Evolutionary conservation across 2,329 filamentous ascomycete genomes (phyloP), one percentile per base, ranked within the genome.

Genomic region (Hymenotorrendiella dingleyae): DNA sequence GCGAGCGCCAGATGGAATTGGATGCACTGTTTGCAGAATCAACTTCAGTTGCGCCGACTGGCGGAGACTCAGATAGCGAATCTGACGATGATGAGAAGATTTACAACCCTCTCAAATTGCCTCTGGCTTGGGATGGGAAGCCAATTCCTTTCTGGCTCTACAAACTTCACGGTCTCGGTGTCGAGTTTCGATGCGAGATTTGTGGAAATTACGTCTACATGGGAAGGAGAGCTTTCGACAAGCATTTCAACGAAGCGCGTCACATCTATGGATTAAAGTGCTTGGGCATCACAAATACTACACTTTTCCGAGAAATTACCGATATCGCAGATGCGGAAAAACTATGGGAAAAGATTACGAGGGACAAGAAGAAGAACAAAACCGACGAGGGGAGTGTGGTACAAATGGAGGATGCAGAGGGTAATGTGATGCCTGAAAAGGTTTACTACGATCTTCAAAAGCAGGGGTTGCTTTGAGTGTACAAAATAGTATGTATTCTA

Each of bases 121-220:
- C 93, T 0, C 74, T 98, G 6, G 91, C 88, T 2, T 98, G 94
- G 94, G 93, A 98, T 54, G 93, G 94, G 55, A 98, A 98, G 62
- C 93, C 94, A 0, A 98, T 98, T 56, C 93, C 94, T 0, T 98
- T 93, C 71, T 98, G 93, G 93, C 76, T 98, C 12, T 98, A 97
- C 73, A 93, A 96, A 55, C 74, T 98, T 12, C 93, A 98, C 61
- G 93, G 93, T 1, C 71, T 98, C 20, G 93, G 93, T 7, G 89
- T 95, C 10, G 93, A 98, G 57, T 95, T 96, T 54, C 76, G 85
- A 0, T 98, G 93, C 70, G 91, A 98, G 63, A 87, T 98, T 43
- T 98, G 93, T 61, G 93, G 93, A 43, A 97, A 97, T 65, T 96
- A 89, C 59, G 89, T 96, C n/a, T 97, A 97, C 69, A 96, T 95